Conservation (phyloP, 1,139 yeast species). For the Kurtzmaniella quercitrusa region DNA sequence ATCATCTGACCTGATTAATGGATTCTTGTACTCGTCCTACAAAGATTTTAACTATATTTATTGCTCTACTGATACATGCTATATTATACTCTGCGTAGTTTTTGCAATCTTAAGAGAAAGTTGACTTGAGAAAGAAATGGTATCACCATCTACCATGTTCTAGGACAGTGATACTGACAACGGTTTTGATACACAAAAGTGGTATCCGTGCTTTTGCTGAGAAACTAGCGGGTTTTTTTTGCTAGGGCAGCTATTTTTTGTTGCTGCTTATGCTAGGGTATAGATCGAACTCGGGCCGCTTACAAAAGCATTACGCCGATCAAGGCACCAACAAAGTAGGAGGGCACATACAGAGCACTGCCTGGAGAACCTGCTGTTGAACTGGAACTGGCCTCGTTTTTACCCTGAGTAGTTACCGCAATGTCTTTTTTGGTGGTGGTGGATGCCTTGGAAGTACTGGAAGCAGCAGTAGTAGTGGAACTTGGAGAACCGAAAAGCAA, state of each 20-base stretch:
- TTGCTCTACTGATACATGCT: not conserved
- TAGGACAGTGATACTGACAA: not conserved
- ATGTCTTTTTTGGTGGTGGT: not conserved
- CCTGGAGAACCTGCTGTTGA: not conserved
- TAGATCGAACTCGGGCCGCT: not conserved
- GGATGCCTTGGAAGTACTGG: not conserved
- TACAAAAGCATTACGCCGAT: conserved; percentile 3
- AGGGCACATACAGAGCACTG: not conserved
- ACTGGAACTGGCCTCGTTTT: not conserved
- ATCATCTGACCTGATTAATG: too few relatives aligned
- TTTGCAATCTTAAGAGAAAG: not conserved
- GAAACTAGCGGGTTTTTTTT: not conserved
- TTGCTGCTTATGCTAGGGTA: conserved; percentile 1
- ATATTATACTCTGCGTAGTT: not conserved
- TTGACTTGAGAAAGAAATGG: not conserved
- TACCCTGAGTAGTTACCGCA: conserved; percentile 1
- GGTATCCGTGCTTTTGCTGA: too few relatives aligned
- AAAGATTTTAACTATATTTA: not conserved
- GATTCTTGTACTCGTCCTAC: not conserved
- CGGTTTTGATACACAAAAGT: too few relatives aligned
- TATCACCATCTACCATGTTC: not conserved
- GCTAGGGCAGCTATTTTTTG: not conserved
- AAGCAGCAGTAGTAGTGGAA: not conserved
- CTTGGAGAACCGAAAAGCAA: conserved; percentile 28
- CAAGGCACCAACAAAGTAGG: conserved; percentile 1